Conservation (phyloP, 257 asterid genomes). For the Buddleja alternifolia region DNA sequence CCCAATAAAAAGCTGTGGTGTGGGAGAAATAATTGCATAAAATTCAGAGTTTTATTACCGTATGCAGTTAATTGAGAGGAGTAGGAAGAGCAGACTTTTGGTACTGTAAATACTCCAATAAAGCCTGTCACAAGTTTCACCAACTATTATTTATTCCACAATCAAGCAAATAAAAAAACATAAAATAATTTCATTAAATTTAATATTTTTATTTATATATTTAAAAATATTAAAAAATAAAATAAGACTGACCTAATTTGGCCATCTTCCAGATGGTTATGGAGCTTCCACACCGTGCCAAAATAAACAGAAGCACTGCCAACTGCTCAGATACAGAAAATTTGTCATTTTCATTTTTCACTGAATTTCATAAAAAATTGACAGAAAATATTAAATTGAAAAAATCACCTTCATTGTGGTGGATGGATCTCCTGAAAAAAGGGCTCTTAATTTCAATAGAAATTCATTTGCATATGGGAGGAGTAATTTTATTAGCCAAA, state of each 20-base stretch:
- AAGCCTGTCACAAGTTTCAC: slow-evolving; percentile 55
- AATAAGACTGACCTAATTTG: slow-evolving; percentile 62
- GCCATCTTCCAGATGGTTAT: slow-evolving; percentile 87
- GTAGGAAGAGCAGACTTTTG: slow-evolving; percentile 81
- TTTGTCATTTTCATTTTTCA: slow-evolving; percentile 33
- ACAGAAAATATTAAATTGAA: not conserved
- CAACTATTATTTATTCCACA: no score
- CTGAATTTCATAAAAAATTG: not conserved
- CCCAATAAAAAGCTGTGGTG: not conserved
- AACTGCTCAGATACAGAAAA: slow-evolving; percentile 54
- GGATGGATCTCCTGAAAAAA: slow-evolving; percentile 95
- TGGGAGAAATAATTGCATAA: slow-evolving; percentile 1
- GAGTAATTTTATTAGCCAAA: slow-evolving; percentile 61
- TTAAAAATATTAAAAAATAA: not conserved
- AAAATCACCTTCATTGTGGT: slow-evolving; percentile 86
- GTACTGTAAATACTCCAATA: slow-evolving; percentile 78
- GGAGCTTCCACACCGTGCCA: slow-evolving; percentile 90
- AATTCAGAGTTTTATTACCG: slow-evolving; percentile 47
- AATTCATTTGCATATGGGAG: slow-evolving; percentile 80
- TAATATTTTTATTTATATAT: no score
- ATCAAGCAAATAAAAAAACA: no score
- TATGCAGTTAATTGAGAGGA: slow-evolving; percentile 66
- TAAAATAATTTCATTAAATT: no score
- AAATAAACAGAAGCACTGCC: slow-evolving; percentile 79
- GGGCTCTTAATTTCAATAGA: slow-evolving; percentile 72